phyloP scores from a whole-genome alignment of 2,329 filamentous ascomycete genomes.

The Dothideomycetes sp. region DNA sequence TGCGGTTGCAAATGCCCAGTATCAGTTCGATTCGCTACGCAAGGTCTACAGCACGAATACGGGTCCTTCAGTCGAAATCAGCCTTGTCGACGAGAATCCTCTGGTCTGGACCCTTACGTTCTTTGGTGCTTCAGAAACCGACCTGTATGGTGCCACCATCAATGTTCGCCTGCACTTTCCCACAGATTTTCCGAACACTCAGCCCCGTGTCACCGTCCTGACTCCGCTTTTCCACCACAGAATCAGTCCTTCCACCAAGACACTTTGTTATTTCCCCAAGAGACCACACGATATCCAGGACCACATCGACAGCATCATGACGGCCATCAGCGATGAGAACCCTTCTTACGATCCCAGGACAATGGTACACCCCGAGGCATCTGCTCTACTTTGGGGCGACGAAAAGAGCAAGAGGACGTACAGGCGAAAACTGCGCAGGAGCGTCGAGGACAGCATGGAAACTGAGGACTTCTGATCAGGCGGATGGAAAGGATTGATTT shows the following conservation, averaged over 20 bases:
- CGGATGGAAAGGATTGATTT: too few species aligned
- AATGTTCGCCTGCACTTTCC: slow-evolving; percentile 71
- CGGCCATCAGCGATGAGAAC: slow-evolving; percentile 74
- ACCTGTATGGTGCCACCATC: slow-evolving; percentile 86
- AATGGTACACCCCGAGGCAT: slow-evolving; percentile 76
- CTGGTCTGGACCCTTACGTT: slow-evolving; percentile 85
- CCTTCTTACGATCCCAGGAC: slow-evolving; percentile 86
- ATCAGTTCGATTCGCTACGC: slow-evolving; percentile 75
- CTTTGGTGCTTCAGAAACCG: slow-evolving; percentile 85
- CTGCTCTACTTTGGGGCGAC: slow-evolving; percentile 77
- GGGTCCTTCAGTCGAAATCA: slow-evolving; percentile 62
- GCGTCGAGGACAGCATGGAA: slow-evolving; percentile 52
- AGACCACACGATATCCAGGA: slow-evolving; percentile 66
- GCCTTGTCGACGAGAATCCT: slow-evolving; percentile 70
- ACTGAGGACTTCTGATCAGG: too few species aligned
- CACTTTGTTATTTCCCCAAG: slow-evolving; percentile 70
- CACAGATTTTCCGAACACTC: slow-evolving; percentile 75
- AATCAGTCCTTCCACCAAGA: slow-evolving; percentile 63
- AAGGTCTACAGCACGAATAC: slow-evolving; percentile 61
- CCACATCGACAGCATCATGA: slow-evolving; percentile 77
- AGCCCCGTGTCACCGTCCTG: slow-evolving; percentile 73
- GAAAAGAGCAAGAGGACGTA: slow-evolving; percentile 74
- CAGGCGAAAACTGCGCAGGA: slow-evolving; percentile 68
- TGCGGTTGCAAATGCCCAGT: slow-evolving; percentile 70
- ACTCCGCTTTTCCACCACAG: slow-evolving; percentile 82